Conservation (phyloP, 345 rosid genomes). For the Salix koriyanagi region DNA sequence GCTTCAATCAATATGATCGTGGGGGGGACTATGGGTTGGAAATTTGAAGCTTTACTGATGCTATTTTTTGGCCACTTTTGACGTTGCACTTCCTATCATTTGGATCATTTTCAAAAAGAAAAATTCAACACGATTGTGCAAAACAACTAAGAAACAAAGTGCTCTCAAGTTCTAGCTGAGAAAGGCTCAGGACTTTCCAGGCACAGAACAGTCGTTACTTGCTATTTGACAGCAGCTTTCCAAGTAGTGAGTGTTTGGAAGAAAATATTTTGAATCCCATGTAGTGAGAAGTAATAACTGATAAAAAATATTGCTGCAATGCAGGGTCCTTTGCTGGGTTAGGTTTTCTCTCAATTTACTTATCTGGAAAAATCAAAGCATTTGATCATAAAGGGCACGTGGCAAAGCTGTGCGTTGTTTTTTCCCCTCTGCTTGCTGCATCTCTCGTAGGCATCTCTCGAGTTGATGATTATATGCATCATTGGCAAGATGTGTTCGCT, state of each 20-base stretch:
- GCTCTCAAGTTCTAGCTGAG: not conserved
- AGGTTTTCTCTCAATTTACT: constrained; percentile 64
- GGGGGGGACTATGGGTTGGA: not conserved
- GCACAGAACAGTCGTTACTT: not conserved
- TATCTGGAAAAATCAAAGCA: constrained; percentile 64
- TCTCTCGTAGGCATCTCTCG: constrained; percentile 77
- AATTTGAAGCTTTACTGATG: not conserved
- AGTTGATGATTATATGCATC: constrained; percentile 85
- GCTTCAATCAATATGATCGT: not conserved
- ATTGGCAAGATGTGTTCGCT: constrained; percentile 82
- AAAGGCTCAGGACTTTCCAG: not conserved
- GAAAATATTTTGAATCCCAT: not conserved
- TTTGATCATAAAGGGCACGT: constrained; percentile 70
- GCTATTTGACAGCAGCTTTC: not conserved
- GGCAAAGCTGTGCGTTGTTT: constrained; percentile 62
- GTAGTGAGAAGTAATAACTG: not conserved
- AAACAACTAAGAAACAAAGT: not conserved
- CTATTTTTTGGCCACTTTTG: not conserved
- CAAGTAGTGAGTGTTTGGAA: not conserved
- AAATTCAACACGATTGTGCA: not conserved
- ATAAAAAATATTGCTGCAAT: not conserved
- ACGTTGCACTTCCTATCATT: not conserved
- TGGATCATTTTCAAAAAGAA: not conserved
- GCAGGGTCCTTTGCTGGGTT: constrained; percentile 90
- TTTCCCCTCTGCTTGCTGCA: constrained; percentile 62